phyloP scores from a whole-genome alignment of 1,284 basidiomycete genomes.

The Fomitiporia mediterranea region DNA sequence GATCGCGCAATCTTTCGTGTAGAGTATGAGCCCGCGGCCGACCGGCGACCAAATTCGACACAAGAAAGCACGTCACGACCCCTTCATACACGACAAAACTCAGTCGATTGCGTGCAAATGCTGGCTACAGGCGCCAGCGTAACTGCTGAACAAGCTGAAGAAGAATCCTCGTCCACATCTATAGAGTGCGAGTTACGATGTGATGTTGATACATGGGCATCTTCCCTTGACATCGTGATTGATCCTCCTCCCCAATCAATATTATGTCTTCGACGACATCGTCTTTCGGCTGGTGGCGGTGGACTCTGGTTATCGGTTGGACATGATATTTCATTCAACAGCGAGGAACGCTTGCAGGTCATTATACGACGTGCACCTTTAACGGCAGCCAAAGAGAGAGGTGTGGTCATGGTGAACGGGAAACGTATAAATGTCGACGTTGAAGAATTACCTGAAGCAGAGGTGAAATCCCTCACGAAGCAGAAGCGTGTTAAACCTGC shows the following conservation, averaged over 20 bases:
- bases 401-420: constrained; percentile 87
- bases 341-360: constrained; percentile 69
- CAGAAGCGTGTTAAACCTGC: constrained; percentile 85
- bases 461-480: constrained; percentile 79
- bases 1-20: constrained; percentile 80
- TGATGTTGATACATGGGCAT: constrained; percentile 90
- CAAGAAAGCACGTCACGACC: constrained; percentile 24
- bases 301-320: constrained; percentile 96
- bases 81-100: constrained; percentile 13
- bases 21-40: constrained; percentile 75
- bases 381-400: constrained; percentile 61
- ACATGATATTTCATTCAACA: constrained; percentile 76
- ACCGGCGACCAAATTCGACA: constrained; percentile 33
- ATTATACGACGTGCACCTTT: constrained; percentile 73
- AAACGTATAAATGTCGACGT: constrained; percentile 82
- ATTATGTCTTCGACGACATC: constrained; percentile 82
- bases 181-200: constrained; percentile 94
- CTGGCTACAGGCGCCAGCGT: neutral
- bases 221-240: constrained; percentile 84
- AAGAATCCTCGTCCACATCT: constrained; percentile 12
- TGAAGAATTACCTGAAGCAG: constrained; percentile 86
- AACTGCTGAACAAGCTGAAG: constrained; percentile 16
- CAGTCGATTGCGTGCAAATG: constrained; percentile 6
- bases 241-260: constrained; percentile 91
- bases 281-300: constrained; percentile 83